Base-by-base conservation (phyloP, 208 protist genomes). In the Angomonas deanei region DNA sequence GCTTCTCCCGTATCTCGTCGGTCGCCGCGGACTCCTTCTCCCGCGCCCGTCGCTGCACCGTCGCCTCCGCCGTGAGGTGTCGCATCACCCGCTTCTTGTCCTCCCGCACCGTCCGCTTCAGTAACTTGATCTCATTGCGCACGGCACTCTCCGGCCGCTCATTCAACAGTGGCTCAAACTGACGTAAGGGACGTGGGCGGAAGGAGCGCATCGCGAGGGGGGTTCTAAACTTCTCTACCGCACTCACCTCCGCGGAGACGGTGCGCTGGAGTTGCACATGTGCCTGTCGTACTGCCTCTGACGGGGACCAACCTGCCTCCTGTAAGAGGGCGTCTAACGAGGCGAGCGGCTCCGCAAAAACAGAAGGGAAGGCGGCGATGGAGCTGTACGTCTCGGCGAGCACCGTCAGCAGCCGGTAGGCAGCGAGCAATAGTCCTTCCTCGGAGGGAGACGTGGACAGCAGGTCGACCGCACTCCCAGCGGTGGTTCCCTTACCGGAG, bases 51-150 rank as follows among this genome's bases (percentile, higher is more conserved):
- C 88, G 84, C 61, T 77, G 67, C 48, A 94, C 88, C 26, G 80
- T 81, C 19, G 88, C 84, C 78, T 91, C 84, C 5, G 88, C 88
- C 54, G 76, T 79, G 34, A 94, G 48, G 39, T 91, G 84, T 24
- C 88, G 88, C 64, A 94, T 76, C 30, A 91, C 72, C 2, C 88
- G 84, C 74, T 91, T 94, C 72, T 81, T 82, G 65, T 91, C 84
- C 71, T 94, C 88, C 32, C 88, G 88, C 28, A 91, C 69, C 50
- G 83, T 82, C 53, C 75, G 76, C 74, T 84, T 84, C 63, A 90
- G 72, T 49, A 68, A 24, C 39, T 84, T 79, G 34, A 89, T 72
- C 57, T 93, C 87, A 23, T 55, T 82, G 69, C 86, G 87, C 38
- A 81, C 61, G 2, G 80, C 88, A 46, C 53, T 79, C 52, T 70